Conservation (phyloP, 1,284 basidiomycete genomes). For the Pulchroboletus neoregius region DNA sequence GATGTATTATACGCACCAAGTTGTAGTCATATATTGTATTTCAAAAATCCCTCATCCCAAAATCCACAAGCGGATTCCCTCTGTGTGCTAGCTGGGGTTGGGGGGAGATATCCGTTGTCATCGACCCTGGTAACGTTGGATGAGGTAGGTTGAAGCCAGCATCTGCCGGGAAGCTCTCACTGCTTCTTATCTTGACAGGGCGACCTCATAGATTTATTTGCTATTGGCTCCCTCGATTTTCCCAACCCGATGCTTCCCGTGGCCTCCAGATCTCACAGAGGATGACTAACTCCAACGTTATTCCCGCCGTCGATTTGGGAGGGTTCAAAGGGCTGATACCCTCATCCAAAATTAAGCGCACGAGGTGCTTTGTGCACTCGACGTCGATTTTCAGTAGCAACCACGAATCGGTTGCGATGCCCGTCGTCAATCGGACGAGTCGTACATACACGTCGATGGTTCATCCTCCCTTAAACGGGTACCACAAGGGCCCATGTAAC, state of each 20-base stretch:
- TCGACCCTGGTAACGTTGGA: not conserved
- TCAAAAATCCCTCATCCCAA: slow-evolving; percentile 3
- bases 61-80: slow-evolving; percentile 3
- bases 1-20: not conserved
- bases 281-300: slow-evolving; percentile 12
- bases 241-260: slow-evolving; percentile 5
- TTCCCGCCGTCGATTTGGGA: slow-evolving; percentile 3
- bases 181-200: not conserved
- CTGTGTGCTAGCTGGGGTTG: slow-evolving; percentile 1
- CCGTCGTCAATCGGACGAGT: slow-evolving; percentile 5
- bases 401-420: not conserved
- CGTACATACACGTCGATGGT: slow-evolving; percentile 1
- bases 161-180: not conserved
- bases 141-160: slow-evolving; percentile 7
- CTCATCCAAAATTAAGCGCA: not conserved
- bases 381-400: not conserved
- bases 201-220: not conserved
- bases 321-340: not conserved
- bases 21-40: slow-evolving; percentile 15
- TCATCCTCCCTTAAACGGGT: not conserved
- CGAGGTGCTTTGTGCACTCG: not conserved
- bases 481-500: slow-evolving; percentile 14
- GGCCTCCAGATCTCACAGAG: slow-evolving; percentile 11
- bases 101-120: slow-evolving; percentile 11
- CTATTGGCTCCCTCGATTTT: not conserved